A percentile compares a stretch with the other conserved stretches of the same genome.
Evolutionary conservation across 2,329 filamentous ascomycete species (phyloP).

Genomic region (Tolypocladium album): DNA sequence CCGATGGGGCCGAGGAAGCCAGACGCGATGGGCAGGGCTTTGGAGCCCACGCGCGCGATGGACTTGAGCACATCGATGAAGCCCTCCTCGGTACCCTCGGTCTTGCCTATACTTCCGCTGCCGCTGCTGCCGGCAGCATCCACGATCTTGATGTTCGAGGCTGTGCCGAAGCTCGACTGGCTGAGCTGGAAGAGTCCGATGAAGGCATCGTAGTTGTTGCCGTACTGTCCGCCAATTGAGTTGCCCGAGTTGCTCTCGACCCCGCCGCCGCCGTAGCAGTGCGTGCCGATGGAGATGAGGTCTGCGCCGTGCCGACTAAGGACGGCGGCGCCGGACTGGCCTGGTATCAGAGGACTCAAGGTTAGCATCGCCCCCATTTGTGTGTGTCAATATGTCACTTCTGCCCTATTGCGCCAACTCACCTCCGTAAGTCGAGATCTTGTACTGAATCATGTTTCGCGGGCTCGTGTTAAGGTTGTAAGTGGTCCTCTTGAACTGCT

Average conservation of each 20-base stretch:
- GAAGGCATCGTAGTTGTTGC: conserved; percentile 11
- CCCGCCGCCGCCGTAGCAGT: conserved; percentile 13
- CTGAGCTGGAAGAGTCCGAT: conserved; percentile 4
- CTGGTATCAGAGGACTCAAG: neutral
- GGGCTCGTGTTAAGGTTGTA: neutral
- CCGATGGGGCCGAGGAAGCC: neutral
- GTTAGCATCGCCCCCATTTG: neutral
- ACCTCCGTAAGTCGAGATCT: neutral
- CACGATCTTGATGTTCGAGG: neutral
- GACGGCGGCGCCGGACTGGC: neutral
- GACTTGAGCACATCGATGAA: neutral
- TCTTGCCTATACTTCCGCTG: neutral
- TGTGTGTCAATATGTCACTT: neutral
- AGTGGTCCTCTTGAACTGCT: neutral
- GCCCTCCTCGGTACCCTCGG: neutral
- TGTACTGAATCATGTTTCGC: neutral
- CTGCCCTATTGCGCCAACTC: neutral
- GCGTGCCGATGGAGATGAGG: conserved; percentile 13
- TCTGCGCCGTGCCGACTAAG: neutral
- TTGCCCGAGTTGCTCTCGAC: conserved; percentile 14
- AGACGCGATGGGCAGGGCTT: neutral
- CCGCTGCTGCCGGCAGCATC: neutral
- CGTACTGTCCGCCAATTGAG: conserved; percentile 9
- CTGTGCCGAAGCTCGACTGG: neutral
- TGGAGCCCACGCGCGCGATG: neutral